A percentile compares a stretch with the other conserved stretches of the same genome.
Conservation (phyloP, 2,329 filamentous ascomycete species). For the Fusarium sp. region DNA sequence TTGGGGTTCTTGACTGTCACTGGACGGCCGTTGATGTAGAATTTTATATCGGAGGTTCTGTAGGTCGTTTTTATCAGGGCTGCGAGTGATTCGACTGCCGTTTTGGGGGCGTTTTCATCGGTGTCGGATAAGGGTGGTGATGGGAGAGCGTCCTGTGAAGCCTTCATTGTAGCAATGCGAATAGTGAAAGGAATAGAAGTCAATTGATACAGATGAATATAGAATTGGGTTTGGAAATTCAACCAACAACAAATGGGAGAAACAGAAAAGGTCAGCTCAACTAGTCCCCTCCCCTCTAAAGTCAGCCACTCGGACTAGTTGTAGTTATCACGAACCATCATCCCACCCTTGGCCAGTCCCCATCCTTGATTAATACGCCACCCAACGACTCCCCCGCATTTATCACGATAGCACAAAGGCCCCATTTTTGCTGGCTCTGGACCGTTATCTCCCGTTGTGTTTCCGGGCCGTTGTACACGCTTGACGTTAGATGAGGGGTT, state of each 20-base stretch:
- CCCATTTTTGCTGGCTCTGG: not conserved
- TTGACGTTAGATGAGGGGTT: not conserved
- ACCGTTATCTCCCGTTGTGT: not conserved
- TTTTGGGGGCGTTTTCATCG: not conserved
- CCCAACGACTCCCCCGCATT: not conserved
- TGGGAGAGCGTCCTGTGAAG: not conserved
- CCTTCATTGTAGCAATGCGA: not conserved
- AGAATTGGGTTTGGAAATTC: fast-evolving
- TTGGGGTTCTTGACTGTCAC: not conserved
- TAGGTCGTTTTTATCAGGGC: not conserved
- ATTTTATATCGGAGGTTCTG: not conserved
- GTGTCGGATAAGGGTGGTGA: not conserved
- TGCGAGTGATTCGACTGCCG: not conserved
- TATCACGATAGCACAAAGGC: not conserved
- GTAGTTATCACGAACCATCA: not conserved
- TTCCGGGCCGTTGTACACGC: not conserved
- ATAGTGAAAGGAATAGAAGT: not conserved
- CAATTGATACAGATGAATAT: not conserved
- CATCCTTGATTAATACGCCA: not conserved
- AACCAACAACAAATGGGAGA: not conserved
- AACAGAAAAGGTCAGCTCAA: not conserved
- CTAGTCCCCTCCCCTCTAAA: not conserved
- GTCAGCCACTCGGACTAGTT: not conserved
- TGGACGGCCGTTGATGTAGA: not conserved
- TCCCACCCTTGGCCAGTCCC: not conserved